Evolutionary conservation across 164 flowering plant species (phyloP).

Genomic region (Stephania japonica): DNA sequence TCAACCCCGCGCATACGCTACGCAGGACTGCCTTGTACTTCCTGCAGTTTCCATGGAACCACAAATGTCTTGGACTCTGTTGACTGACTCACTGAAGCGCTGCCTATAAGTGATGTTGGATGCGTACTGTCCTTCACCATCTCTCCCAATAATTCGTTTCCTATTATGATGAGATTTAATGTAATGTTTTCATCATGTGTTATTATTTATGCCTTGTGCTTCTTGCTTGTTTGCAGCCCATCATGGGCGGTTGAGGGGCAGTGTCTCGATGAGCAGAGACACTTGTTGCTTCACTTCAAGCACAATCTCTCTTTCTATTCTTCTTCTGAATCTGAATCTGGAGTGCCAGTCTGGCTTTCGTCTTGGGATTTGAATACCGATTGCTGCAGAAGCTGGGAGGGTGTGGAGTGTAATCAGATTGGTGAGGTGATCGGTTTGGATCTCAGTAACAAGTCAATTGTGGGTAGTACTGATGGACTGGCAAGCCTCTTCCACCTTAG

Average conservation of each 20-base stretch:
- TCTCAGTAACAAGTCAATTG: slow-evolving; percentile 22
- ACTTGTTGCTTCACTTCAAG: slow-evolving; percentile 25
- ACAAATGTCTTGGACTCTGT: too few relatives aligned
- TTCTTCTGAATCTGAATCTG: neutral
- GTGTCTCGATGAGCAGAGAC: slow-evolving; percentile 30
- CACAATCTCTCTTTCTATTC: slow-evolving; percentile 18
- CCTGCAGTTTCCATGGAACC: too few relatives aligned
- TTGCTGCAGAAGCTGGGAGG: slow-evolving; percentile 31
- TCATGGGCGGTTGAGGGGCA: slow-evolving; percentile 12
- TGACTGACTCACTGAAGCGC: too few relatives aligned
- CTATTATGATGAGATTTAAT: too few relatives aligned
- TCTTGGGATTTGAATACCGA: slow-evolving; percentile 31
- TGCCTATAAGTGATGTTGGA: too few relatives aligned
- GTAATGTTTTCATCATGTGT: too few relatives aligned
- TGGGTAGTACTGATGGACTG: slow-evolving; percentile 20
- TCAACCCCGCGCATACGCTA: too few relatives aligned
- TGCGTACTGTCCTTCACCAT: too few relatives aligned
- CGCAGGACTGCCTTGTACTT: too few relatives aligned
- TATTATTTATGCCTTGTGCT: too few relatives aligned
- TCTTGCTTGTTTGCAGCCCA: neutral
- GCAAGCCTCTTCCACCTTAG: slow-evolving; percentile 28
- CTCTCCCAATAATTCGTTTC: too few relatives aligned
- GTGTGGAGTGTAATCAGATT: slow-evolving; percentile 25
- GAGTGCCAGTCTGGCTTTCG: slow-evolving; percentile 17
- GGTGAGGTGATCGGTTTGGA: slow-evolving; percentile 31